Percentiles rank a stretch among this genome's conserved stretches.
Conservation (phyloP, 805 yeast genomes). For the Pichia deserticola region DNA sequence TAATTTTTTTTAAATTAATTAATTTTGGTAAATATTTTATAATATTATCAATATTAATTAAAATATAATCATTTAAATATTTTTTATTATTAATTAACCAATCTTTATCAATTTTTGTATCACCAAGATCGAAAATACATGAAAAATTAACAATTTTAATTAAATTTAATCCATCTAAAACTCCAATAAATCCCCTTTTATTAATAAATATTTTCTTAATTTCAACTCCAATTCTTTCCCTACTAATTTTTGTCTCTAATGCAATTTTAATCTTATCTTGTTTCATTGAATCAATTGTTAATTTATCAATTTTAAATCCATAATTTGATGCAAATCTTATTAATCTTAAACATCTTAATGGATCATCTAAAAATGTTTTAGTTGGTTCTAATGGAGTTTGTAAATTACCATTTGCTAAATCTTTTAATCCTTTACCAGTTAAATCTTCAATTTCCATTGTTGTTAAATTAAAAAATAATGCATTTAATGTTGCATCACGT, state of each 20-base stretch:
- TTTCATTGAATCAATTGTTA: slow-evolving; percentile 59
- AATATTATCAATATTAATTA: slow-evolving; percentile 16
- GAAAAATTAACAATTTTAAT: slow-evolving; percentile 49
- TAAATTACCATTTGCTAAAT: slow-evolving; percentile 59
- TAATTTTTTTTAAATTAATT: slow-evolving; percentile 8
- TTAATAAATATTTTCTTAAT: slow-evolving; percentile 69
- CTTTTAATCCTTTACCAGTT: slow-evolving; percentile 69
- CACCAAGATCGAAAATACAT: slow-evolving; percentile 47
- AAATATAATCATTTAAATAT: slow-evolving; percentile 8
- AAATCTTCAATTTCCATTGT: slow-evolving; percentile 72
- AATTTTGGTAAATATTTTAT: slow-evolving; percentile 15
- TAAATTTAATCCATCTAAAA: slow-evolving; percentile 54
- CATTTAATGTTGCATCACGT: slow-evolving; percentile 93
- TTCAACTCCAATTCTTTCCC: slow-evolving; percentile 88
- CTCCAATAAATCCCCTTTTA: slow-evolving; percentile 31
- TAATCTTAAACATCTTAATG: slow-evolving; percentile 78
- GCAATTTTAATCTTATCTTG: slow-evolving; percentile 48
- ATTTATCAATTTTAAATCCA: slow-evolving; percentile 54
- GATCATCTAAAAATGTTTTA: slow-evolving; percentile 89
- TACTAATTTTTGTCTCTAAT: slow-evolving; percentile 66
- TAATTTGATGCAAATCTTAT: slow-evolving; percentile 81
- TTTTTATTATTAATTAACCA: slow-evolving; percentile 13
- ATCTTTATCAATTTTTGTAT: slow-evolving; percentile 15
- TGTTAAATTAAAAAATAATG: slow-evolving; percentile 78
- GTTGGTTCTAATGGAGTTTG: slow-evolving; percentile 84